Percentiles rank a stretch among this genome's conserved stretches.
phyloP scores from a whole-genome alignment of 148 eudicot species.

The Oxyria digyna region DNA sequence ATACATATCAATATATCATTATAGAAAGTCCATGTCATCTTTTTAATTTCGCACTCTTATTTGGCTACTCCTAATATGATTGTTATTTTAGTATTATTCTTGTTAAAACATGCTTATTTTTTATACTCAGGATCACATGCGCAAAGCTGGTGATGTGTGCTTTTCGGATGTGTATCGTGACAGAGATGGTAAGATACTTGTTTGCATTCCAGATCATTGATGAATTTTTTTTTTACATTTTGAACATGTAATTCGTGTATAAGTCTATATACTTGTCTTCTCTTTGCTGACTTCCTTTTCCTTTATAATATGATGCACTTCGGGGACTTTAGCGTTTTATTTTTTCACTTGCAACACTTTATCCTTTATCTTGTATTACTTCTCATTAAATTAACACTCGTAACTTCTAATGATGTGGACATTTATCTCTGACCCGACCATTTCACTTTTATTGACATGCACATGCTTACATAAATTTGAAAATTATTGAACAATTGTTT shows the following conservation, averaged over 20 bases:
- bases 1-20: neutral
- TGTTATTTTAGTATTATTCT: neutral
- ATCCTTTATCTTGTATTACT: neutral
- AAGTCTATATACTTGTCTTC: too few species aligned
- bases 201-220: neutral
- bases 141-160: constrained; percentile 43
- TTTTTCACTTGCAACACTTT: neutral
- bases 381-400: neutral
- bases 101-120: too few species aligned
- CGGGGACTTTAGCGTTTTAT: neutral
- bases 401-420: too few species aligned
- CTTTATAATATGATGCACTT: too few species aligned
- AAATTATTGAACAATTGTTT: neutral
- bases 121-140: constrained; percentile 33
- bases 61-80: neutral
- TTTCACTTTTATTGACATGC: neutral
- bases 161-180: constrained; percentile 35
- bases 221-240: neutral
- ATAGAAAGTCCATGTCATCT: neutral
- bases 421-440: too few species aligned
- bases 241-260: neutral
- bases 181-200: constrained; percentile 28
- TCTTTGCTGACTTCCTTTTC: too few species aligned
- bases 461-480: neutral
- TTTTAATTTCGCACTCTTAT: neutral